These are phyloP conservation scores for Stagonosporopsis chrysanthemi DNA, from an alignment of 2,329 filamentous ascomycete genomes.

Conservation along the genomic window DNA sequence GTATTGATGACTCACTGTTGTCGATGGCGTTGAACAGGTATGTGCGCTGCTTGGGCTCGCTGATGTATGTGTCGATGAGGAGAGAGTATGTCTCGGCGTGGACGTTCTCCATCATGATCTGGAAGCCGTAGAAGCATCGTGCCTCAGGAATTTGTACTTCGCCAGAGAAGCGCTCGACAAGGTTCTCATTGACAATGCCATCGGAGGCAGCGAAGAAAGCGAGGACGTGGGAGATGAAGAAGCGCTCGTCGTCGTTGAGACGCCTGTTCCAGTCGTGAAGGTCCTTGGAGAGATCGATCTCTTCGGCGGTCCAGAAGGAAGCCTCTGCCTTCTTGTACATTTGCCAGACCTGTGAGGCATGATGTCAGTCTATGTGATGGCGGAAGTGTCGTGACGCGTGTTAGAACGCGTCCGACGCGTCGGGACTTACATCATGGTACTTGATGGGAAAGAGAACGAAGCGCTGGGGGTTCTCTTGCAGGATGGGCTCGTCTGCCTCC, in stretches of 20 bases:
- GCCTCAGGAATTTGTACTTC: slow-evolving; percentile 98
- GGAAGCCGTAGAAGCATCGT: slow-evolving; percentile 99
- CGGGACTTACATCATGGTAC: slow-evolving; percentile 90
- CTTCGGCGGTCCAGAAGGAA: slow-evolving; percentile 99
- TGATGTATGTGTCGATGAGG: slow-evolving; percentile 99
- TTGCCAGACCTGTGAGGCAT: slow-evolving; percentile 83
- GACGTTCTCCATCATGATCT: slow-evolving; percentile 99
- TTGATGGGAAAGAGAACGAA: slow-evolving; percentile 99
- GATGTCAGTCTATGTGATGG: slow-evolving; percentile 39
- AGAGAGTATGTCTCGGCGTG: slow-evolving; percentile 99
- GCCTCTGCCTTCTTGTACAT: slow-evolving; percentile 99
- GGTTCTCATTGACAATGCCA: slow-evolving; percentile 99
- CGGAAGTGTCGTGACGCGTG: slow-evolving; percentile 65
- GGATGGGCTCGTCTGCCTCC: slow-evolving; percentile 85
- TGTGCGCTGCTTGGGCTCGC: slow-evolving; percentile 90
- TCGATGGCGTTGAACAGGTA: slow-evolving; percentile 99
- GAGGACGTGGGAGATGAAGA: slow-evolving; percentile 97
- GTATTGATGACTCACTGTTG: slow-evolving; percentile 71
- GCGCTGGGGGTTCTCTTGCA: slow-evolving; percentile 93
- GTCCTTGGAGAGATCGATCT: slow-evolving; percentile 99
- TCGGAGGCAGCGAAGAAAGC: slow-evolving; percentile 99
- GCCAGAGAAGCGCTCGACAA: slow-evolving; percentile 94
- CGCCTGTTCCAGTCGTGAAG: slow-evolving; percentile 99
- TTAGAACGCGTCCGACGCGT: slow-evolving; percentile 51
- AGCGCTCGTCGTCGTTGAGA: slow-evolving; percentile 94